These are phyloP conservation scores for Hyaloperonospora brassicae DNA, from an alignment of 352 stramenopile genomes.

Conservation along the genomic window DNA sequence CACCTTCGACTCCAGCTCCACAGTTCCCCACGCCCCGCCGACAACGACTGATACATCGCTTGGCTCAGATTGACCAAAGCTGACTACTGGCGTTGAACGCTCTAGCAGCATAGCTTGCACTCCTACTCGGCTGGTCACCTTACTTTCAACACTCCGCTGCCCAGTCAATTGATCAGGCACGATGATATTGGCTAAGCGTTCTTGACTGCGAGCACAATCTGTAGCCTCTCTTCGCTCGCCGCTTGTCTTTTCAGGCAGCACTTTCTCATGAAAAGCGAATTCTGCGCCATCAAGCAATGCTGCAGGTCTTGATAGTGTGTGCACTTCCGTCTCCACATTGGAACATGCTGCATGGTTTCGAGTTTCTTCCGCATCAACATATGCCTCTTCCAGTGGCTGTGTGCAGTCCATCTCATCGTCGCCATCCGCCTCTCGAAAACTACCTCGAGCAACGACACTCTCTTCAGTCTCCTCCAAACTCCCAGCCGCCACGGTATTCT, in stretches of 20 bases:
- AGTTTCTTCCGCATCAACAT: conserved; percentile 11
- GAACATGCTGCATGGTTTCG: conserved; percentile 8
- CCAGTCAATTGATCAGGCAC: conserved; percentile 3
- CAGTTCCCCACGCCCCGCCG: not conserved
- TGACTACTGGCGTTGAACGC: conserved; percentile 25
- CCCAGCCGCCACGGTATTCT: conserved; percentile 2
- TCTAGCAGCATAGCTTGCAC: conserved; percentile 21
- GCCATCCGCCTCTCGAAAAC: conserved; percentile 16
- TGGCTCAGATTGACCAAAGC: conserved; percentile 5
- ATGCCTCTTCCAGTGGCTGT: conserved; percentile 39
- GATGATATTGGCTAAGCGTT: not conserved
- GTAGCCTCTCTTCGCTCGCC: not conserved
- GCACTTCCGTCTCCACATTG: conserved; percentile 19
- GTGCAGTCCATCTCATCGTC: conserved; percentile 35
- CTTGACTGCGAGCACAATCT: not conserved
- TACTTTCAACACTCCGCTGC: conserved; percentile 12
- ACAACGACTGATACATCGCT: not conserved
- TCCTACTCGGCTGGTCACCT: conserved; percentile 19
- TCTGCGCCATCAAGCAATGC: conserved; percentile 14
- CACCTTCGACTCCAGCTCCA: not conserved
- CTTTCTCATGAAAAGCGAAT: conserved; percentile 7
- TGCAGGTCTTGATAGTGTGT: conserved; percentile 16
- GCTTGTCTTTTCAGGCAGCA: conserved; percentile 7
- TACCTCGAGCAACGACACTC: conserved; percentile 12
- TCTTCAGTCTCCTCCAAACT: conserved; percentile 7